phyloP scores from a whole-genome alignment of 371 early-diverging fungal genomes.

The Chytridiales sp. region DNA sequence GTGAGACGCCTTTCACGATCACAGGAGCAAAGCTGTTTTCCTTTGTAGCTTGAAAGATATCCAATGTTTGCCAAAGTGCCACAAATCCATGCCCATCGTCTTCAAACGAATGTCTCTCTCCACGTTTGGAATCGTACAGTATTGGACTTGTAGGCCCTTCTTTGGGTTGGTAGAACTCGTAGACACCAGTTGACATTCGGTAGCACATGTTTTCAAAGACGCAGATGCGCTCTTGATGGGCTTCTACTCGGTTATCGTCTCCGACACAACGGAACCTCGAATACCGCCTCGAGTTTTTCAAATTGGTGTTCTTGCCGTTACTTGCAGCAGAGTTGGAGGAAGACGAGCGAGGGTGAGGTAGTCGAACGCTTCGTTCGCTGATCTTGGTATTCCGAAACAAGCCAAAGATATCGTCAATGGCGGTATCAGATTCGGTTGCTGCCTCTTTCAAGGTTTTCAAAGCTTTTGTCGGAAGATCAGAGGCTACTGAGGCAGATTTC shows the following conservation, averaged over 20 bases:
- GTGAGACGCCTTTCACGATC: slow-evolving; percentile 1
- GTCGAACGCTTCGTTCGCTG: too few species aligned
- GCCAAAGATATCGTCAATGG: too few species aligned
- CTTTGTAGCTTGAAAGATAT: neutral
- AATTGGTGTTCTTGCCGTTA: too few species aligned
- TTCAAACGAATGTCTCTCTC: slow-evolving; percentile 14
- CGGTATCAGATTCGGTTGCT: too few species aligned
- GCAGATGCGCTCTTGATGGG: slow-evolving; percentile 20
- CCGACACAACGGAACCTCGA: slow-evolving; percentile 28
- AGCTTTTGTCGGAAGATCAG: too few species aligned
- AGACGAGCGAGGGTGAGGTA: too few species aligned
- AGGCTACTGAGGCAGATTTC: too few species aligned
- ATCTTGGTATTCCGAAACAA: too few species aligned
- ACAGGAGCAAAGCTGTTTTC: slow-evolving; percentile 10
- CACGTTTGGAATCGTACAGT: slow-evolving; percentile 16
- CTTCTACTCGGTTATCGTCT: slow-evolving; percentile 23
- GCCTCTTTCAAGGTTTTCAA: too few species aligned
- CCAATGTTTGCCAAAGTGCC: slow-evolving; percentile 4
- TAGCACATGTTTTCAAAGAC: slow-evolving; percentile 31
- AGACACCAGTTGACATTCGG: neutral
- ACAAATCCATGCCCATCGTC: slow-evolving; percentile 11
- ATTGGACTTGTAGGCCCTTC: neutral
- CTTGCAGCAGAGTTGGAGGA: too few species aligned
- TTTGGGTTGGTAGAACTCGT: neutral
- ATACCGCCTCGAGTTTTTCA: slow-evolving; percentile 18